Base-by-base conservation (phyloP, 805 yeast genomes). In the Cyberlindnera mississippiensis region DNA sequence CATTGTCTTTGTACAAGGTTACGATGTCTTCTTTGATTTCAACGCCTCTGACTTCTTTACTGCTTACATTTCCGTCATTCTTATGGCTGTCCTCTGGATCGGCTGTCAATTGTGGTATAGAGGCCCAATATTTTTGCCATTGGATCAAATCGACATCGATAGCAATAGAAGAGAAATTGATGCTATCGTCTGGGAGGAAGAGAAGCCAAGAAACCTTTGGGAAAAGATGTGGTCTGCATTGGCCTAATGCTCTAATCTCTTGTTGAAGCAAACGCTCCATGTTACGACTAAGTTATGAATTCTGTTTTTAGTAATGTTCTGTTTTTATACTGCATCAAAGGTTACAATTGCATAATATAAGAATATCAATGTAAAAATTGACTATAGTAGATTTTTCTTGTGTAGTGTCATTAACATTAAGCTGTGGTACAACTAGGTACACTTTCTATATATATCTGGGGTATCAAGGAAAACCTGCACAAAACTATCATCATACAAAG, bases 1-100 rank as follows among this genome's bases (percentile, higher is more conserved):
- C 27, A 75, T 87, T 56, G 73, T 75, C 16, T 71, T 85, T 44
- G 69, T 86, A 47, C 93, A 87, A 64, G 95, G 95, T 33, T 86
- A 75, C 61, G 62, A 72, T 2, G 76, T 76, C 2, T 86, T 86
- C 66, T 76, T 76, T 41, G 66, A 66, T 31, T 63, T 82, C 55
- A 68, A 64, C 42, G 85, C 75, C 2, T 61, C 75, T 10, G 68
- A 67, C 32, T 86, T 86, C 67, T 76, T 85, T 60, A 77, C 86
- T 19, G 76, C 85, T n/a, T 86, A 86, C 56, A 66, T 86, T 39
- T 84, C 91, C n/a, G 67, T 82, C 15, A 71, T 84, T 43, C 62
- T 82, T 38, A 80, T 80, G 63, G 66, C 71, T 26, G 72, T 67
- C 10, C 52, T 75, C 9, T 86, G 80, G 81, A 45, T 72, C 6